Conservation (phyloP, 768 basidiomycete species). For the Suillus fuscotomentosus region DNA sequence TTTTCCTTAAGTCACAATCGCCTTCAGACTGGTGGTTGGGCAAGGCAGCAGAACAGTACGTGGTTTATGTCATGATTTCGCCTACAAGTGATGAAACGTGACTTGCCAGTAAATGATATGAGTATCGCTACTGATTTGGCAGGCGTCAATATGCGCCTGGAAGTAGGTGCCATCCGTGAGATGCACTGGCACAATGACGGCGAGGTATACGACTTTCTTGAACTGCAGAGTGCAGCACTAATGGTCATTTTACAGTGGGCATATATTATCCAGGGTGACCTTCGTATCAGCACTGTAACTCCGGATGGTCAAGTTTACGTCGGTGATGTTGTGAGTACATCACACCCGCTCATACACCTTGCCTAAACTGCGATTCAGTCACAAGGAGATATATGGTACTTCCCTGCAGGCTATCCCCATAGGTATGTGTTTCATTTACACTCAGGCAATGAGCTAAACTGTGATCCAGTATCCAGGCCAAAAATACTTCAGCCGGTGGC, state of each 20-base stretch:
- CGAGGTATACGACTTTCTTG: slow-evolving; percentile 18
- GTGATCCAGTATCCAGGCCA: slow-evolving; percentile 45
- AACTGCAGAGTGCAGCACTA: not conserved
- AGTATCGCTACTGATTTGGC: slow-evolving; percentile 39
- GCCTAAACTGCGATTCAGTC: slow-evolving; percentile 16
- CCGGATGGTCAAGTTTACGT: slow-evolving; percentile 52
- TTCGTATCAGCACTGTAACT: slow-evolving; percentile 50
- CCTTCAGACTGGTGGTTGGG: slow-evolving; percentile 63
- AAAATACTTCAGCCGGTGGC: slow-evolving; percentile 43
- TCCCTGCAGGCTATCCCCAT: slow-evolving; percentile 57
- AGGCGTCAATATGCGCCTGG: slow-evolving; percentile 42
- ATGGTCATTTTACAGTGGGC: slow-evolving; percentile 39
- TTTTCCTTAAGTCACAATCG: slow-evolving; percentile 61
- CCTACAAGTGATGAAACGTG: slow-evolving; percentile 19
- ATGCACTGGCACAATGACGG: slow-evolving; percentile 44
- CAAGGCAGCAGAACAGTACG: slow-evolving; percentile 58
- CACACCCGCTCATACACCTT: slow-evolving; percentile 10
- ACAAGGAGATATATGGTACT: slow-evolving; percentile 55
- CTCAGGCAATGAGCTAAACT: not conserved
- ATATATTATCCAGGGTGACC: slow-evolving; percentile 48
- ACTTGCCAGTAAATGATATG: slow-evolving; percentile 34
- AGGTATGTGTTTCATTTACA: slow-evolving; percentile 7
- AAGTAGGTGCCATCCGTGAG: slow-evolving; percentile 42
- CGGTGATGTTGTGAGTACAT: slow-evolving; percentile 47
- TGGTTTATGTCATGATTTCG: not conserved